These are phyloP conservation scores for Forsythia suspensa DNA, from an alignment of 257 asterid species.

Conservation along the genomic window DNA sequence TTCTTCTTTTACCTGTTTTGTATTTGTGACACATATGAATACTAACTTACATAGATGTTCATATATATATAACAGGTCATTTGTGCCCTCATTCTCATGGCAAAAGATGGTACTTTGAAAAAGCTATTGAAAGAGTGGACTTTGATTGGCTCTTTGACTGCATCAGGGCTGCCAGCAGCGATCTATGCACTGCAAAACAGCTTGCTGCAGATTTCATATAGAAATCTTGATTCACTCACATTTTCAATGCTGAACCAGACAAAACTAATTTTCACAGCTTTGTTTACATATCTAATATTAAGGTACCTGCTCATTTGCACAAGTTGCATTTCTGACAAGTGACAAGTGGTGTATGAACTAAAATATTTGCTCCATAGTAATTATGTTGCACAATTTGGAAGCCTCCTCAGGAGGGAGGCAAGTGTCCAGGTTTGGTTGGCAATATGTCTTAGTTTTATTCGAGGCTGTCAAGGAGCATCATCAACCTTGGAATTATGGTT, in stretches of 20 bases:
- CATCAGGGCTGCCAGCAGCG: constrained; percentile 97
- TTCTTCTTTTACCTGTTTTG: constrained; percentile 12
- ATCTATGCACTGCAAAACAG: constrained; percentile 95
- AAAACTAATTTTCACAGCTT: constrained; percentile 89
- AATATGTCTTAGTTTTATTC: not conserved
- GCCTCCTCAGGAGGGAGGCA: not conserved
- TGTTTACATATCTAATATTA: constrained; percentile 72
- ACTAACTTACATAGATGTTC: constrained; percentile 16
- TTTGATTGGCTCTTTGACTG: constrained; percentile 79
- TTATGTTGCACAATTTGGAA: constrained; percentile 12
- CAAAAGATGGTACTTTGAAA: constrained; percentile 73
- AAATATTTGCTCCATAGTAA: constrained; percentile 12
- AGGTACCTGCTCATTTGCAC: constrained; percentile 52
- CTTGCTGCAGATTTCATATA: constrained; percentile 90
- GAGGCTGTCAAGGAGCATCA: not conserved
- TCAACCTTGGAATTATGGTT: not conserved
- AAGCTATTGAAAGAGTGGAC: constrained; percentile 77
- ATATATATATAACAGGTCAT: constrained; percentile 53
- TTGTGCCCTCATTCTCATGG: constrained; percentile 78
- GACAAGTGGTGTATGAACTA: not conserved
- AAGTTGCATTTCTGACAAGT: constrained; percentile 13
- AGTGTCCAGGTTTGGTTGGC: not conserved
- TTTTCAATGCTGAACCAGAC: constrained; percentile 98
- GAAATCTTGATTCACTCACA: constrained; percentile 93
- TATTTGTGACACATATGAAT: constrained; percentile 2